Conservation (phyloP, 352 stramenopile species). For the Pythium dissotocum region DNA sequence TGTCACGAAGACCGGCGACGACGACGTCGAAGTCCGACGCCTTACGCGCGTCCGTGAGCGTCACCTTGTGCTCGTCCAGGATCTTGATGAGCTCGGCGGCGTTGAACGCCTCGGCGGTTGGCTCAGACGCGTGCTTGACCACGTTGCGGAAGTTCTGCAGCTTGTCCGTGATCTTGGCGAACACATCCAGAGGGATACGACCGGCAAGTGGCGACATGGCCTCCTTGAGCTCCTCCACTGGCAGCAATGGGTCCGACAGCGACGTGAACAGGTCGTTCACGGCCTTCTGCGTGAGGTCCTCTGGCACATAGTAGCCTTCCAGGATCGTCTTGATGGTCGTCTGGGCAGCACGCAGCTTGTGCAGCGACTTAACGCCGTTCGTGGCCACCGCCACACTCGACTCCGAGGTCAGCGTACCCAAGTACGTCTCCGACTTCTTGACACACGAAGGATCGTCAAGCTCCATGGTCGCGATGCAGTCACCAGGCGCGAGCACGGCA, state of each 20-base stretch:
- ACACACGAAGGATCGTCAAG: slow-evolving; percentile 98
- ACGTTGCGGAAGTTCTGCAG: slow-evolving; percentile 71
- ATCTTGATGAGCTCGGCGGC: slow-evolving; percentile 53
- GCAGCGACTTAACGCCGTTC: slow-evolving; percentile 51
- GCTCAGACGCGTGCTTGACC: slow-evolving; percentile 36
- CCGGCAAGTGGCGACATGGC: slow-evolving; percentile 95
- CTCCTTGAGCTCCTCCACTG: slow-evolving; percentile 96
- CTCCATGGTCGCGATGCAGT: slow-evolving; percentile 97
- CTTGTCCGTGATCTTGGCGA: slow-evolving; percentile 87
- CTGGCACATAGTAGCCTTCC: slow-evolving; percentile 91
- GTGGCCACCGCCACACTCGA: slow-evolving; percentile 35
- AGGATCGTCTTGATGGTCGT: slow-evolving; percentile 91
- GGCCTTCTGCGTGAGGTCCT: slow-evolving; percentile 84
- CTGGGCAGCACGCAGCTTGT: slow-evolving; percentile 79
- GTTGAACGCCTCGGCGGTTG: slow-evolving; percentile 46
- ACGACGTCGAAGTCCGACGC: slow-evolving; percentile 69
- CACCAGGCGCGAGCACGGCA: slow-evolving; percentile 93
- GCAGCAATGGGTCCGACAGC: slow-evolving; percentile 71
- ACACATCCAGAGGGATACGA: slow-evolving; percentile 94
- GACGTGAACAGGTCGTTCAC: slow-evolving; percentile 85
- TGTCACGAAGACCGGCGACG: slow-evolving; percentile 70
- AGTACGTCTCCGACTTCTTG: slow-evolving; percentile 91
- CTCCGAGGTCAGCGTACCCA: slow-evolving; percentile 70
- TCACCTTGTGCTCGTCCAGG: slow-evolving; percentile 67
- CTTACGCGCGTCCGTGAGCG: slow-evolving; percentile 52